These are phyloP conservation scores for Agaricus bisporus DNA, from an alignment of 768 basidiomycete genomes.

Conservation along the genomic window DNA sequence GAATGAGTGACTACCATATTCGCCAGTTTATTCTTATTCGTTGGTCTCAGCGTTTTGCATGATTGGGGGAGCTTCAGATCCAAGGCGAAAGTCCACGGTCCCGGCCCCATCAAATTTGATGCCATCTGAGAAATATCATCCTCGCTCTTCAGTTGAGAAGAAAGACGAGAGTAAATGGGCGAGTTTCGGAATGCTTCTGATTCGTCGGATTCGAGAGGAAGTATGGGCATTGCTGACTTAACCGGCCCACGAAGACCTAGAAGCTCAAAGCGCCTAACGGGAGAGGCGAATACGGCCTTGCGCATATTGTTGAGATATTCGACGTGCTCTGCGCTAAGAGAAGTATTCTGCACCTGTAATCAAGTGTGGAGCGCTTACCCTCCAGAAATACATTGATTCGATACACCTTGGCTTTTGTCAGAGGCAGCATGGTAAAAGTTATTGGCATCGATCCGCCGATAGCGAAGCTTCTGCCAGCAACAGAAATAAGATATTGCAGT, in stretches of 20 bases:
- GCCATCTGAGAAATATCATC: conserved; percentile 51
- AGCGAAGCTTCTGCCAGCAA: conserved; percentile 71
- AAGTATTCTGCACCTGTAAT: not conserved
- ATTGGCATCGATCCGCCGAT: conserved; percentile 82
- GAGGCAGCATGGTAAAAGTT: conserved; percentile 73
- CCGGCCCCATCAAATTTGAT: conserved; percentile 64
- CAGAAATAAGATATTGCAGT: conserved; percentile 70
- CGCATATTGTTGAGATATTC: conserved; percentile 73
- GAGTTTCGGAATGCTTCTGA: conserved; percentile 57
- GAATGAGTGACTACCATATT: conserved; percentile 72
- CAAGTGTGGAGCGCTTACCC: conserved; percentile 40
- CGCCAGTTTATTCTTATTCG: conserved; percentile 72
- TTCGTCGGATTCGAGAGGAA: conserved; percentile 75
- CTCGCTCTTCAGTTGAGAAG: conserved; percentile 28
- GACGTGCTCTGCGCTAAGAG: conserved; percentile 52
- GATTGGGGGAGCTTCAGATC: conserved; percentile 63
- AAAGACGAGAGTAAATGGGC: conserved; percentile 47
- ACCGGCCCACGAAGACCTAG: conserved; percentile 54
- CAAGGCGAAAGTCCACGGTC: conserved; percentile 82
- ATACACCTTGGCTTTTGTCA: conserved; percentile 79
- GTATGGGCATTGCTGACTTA: conserved; percentile 51
- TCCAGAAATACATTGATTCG: conserved; percentile 70
- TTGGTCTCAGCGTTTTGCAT: conserved; percentile 60
- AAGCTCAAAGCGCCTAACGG: conserved; percentile 52
- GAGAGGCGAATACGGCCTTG: conserved; percentile 65